Evolutionary conservation across 768 basidiomycete genomes (phyloP), one percentile per base, ranked within the genome.

Genomic region (Leccinum arenicola): DNA sequence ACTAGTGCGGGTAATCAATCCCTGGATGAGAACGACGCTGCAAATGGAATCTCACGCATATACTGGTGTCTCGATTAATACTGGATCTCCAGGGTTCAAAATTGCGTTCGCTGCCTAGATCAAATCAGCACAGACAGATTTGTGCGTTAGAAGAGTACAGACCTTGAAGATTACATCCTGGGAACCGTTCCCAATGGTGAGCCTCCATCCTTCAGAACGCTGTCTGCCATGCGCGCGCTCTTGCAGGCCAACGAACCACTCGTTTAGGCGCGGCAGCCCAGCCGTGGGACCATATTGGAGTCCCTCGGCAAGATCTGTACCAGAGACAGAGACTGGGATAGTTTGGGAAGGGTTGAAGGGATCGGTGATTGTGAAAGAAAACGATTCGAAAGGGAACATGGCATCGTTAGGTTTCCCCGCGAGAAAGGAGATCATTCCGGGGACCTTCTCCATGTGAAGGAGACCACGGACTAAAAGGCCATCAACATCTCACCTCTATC

Each of bases 111-210:
- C 82, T 27, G 87, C 87, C 92, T 96, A 33, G 27, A 58, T 25
- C 19, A 59, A 54, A 61, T 60, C 36, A 53, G 55, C 49, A 64
- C 31, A 52, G 25, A 61, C 49, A 58, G 64, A 23, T 27, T 36
- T 1, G 36, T 21, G 15, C 11, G 15, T 15, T 23, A 9, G 38
- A 51, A 25, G 36, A 36, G 49, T 48, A 58, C 57, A 0, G 64
- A 90, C 93, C 83, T 95, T 97, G 76, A 81, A 88, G 52, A 98
- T 83, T 63, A 93, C 70, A 77, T 97, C 94, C 74, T 97, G 95
- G 48, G 91, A 91, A 11, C 95, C 95, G 43, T 81, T 80, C 2
- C 95, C 93, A 10, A 97, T 76, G 45, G 84, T 86, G 10, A 95
- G 71, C 47, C 78, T 76, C 94, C 95, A 98, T 7, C 85, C 87